Percentiles rank a stretch among this genome's conserved stretches.
Conservation (phyloP, 2,329 filamentous ascomycete genomes). For the Nemania sp. region DNA sequence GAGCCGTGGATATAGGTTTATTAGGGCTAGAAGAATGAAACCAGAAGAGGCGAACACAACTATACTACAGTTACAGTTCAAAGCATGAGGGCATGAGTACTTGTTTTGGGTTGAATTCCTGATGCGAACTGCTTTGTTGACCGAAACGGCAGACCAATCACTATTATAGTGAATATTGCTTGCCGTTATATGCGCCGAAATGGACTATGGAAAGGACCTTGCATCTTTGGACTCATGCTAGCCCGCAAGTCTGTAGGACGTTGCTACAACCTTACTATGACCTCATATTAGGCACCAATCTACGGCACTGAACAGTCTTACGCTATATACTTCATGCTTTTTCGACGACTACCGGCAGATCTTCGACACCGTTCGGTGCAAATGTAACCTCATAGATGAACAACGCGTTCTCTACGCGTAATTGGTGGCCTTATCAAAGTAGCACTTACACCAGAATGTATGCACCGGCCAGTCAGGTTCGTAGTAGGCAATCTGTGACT, state of each 20-base stretch:
- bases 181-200: neutral
- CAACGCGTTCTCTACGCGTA: neutral
- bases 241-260: neutral
- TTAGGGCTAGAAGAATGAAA: too few species aligned
- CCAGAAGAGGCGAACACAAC: too few species aligned
- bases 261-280: neutral
- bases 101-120: too few species aligned
- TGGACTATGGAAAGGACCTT: neutral
- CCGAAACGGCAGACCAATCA: neutral
- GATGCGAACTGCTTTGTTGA: neutral
- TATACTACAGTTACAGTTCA: too few species aligned
- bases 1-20: too few species aligned
- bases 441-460: neutral
- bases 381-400: neutral
- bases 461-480: neutral
- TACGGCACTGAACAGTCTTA: neutral
- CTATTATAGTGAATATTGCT: neutral
- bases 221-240: neutral
- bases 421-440: conserved; percentile 15
- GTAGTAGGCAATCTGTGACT: neutral
- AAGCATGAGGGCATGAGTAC: too few species aligned
- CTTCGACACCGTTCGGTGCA: neutral
- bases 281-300: neutral
- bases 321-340: neutral
- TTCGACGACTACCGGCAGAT: neutral